Conservation (phyloP, 176 grass and related monocot genomes). For the Zoysia pacifica region DNA sequence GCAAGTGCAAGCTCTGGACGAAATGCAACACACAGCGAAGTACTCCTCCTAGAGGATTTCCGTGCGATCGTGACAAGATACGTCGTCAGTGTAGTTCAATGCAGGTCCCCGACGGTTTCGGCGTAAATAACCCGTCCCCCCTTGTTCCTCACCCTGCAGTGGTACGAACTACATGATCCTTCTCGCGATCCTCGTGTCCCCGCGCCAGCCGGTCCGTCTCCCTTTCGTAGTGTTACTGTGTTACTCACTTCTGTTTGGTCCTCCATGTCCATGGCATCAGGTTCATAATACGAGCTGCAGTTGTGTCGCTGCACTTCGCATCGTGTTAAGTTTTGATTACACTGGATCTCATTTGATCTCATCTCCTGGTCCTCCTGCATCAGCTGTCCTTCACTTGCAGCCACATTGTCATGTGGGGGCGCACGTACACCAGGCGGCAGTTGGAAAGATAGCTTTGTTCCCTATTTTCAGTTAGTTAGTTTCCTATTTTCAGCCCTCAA, state of each 20-base stretch:
- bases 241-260: neutral
- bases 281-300: constrained; percentile 1
- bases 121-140: neutral
- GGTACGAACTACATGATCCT: constrained; percentile 20
- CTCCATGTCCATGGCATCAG: neutral
- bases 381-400: neutral
- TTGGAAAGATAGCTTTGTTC: too few relatives aligned
- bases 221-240: neutral
- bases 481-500: too few relatives aligned
- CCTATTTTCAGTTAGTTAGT: too few relatives aligned
- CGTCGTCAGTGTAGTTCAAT: constrained; percentile 16
- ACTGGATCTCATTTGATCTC: neutral
- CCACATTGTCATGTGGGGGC: too few relatives aligned
- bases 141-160: neutral
- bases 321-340: neutral
- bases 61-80: neutral
- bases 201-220: neutral
- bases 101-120: neutral
- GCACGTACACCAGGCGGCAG: too few relatives aligned
- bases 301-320: neutral
- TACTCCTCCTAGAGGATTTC: neutral
- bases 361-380: neutral
- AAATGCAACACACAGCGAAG: neutral
- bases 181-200: constrained; percentile 21
- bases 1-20: neutral